These are phyloP conservation scores for Protomyces macrosporus DNA, from an alignment of 1,139 yeast species.

Conservation along the genomic window DNA sequence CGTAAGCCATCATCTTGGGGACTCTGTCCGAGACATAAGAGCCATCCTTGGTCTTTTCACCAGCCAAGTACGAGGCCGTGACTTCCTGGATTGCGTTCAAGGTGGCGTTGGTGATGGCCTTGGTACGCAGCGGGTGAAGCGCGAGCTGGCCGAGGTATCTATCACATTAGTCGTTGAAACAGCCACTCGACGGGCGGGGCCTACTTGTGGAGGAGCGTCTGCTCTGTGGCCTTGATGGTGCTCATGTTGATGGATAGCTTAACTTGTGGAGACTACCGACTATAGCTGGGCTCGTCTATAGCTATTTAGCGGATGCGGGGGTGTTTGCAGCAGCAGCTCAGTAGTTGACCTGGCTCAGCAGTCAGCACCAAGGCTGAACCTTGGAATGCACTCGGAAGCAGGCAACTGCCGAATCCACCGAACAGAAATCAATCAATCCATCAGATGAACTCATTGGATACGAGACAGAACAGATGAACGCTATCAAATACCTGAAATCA, in stretches of 20 bases:
- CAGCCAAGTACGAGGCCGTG: constrained; percentile 40
- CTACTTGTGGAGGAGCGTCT: constrained; percentile 21
- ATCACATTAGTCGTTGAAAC: background rate
- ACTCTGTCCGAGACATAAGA: constrained; percentile 45
- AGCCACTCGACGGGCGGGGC: background rate
- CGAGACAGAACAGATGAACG: no score
- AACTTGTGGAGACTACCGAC: no score
- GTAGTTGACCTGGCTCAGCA: no score
- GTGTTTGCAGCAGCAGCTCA: no score
- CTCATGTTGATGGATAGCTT: background rate
- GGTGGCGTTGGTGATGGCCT: constrained; percentile 41
- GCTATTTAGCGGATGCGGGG: no score
- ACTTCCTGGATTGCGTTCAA: constrained; percentile 41
- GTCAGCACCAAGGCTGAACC: no score
- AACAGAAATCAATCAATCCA: no score
- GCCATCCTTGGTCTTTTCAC: constrained; percentile 41
- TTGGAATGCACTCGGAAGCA: no score
- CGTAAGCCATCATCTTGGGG: constrained; percentile 66
- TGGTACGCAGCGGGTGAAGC: constrained; percentile 34
- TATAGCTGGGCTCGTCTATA: no score
- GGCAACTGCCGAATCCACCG: no score
- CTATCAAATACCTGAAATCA: no score
- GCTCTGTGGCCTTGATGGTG: constrained; percentile 4
- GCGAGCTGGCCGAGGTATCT: constrained; percentile 22
- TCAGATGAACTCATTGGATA: no score